These are phyloP conservation scores for Lodderomyces elongisporus DNA, from an alignment of 1,139 yeast species.

Conservation along the genomic window DNA sequence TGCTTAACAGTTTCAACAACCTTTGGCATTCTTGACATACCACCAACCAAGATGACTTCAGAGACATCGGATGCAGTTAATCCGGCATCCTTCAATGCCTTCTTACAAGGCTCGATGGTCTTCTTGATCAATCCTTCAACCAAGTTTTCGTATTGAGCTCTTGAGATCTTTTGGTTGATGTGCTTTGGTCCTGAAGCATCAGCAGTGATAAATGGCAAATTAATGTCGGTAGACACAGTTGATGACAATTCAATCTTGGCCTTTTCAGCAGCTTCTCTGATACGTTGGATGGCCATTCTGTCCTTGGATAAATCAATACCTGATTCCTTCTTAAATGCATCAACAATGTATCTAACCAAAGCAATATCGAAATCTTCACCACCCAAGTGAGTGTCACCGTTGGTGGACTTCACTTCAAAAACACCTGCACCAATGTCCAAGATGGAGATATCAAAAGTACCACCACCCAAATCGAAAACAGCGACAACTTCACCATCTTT, in stretches of 20 bases:
- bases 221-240: slow-evolving; percentile 87
- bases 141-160: slow-evolving; percentile 88
- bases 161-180: slow-evolving; percentile 87
- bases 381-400: slow-evolving; percentile 88
- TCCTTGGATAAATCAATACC: slow-evolving; percentile 87
- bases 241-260: slow-evolving; percentile 98
- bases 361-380: slow-evolving; percentile 92
- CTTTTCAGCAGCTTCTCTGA: slow-evolving; percentile 99
- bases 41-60: slow-evolving; percentile 98
- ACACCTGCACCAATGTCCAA: slow-evolving; percentile 85
- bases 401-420: slow-evolving; percentile 82
- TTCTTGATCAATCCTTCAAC: slow-evolving; percentile 90
- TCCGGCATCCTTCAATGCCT: slow-evolving; percentile 96
- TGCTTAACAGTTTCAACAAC: slow-evolving; percentile 93
- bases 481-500: slow-evolving; percentile 70
- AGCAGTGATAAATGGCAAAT: slow-evolving; percentile 95
- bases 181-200: slow-evolving; percentile 98
- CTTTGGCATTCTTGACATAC: slow-evolving; percentile 99
- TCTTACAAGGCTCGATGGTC: slow-evolving; percentile 95
- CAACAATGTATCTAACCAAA: slow-evolving; percentile 83
- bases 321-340: slow-evolving; percentile 85
- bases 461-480: slow-evolving; percentile 86
- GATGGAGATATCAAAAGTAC: slow-evolving; percentile 83
- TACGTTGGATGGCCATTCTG: slow-evolving; percentile 99
- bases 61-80: slow-evolving; percentile 80